These are phyloP conservation scores for Tagetes patula DNA, from an alignment of 129 eudicot genomes.

Conservation along the genomic window DNA sequence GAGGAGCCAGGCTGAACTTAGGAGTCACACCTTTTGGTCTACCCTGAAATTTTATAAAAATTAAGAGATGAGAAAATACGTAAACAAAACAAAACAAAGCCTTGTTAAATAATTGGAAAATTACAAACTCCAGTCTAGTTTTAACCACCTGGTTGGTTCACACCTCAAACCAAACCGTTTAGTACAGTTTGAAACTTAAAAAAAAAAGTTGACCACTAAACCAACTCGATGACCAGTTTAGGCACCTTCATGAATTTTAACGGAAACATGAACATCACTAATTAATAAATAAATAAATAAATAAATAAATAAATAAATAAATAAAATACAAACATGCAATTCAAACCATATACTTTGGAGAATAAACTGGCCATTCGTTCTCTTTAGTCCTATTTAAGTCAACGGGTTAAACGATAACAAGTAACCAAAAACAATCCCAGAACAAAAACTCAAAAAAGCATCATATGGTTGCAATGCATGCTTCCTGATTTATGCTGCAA, in stretches of 20 bases:
- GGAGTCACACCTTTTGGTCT: slow-evolving; percentile 80
- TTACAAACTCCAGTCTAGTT: no score
- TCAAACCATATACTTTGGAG: not conserved
- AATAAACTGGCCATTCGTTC: not conserved
- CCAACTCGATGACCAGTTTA: not conserved
- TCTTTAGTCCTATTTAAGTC: not conserved
- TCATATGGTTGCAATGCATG: not conserved
- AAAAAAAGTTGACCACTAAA: no score
- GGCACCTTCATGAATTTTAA: no score
- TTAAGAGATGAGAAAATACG: not conserved
- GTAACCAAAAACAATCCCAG: not conserved
- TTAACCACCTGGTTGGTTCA: no score
- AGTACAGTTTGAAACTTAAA: no score
- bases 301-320: no score
- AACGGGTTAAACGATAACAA: not conserved
- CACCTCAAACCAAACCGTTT: not conserved
- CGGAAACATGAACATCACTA: not conserved
- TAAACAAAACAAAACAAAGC: not conserved
- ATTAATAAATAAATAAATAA: not conserved
- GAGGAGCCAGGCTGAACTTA: slow-evolving; percentile 62
- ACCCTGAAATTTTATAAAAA: slow-evolving; percentile 34
- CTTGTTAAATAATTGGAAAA: not conserved
- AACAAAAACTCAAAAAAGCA: not conserved
- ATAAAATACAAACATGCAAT: not conserved
- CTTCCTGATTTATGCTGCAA: not conserved